phyloP scores from a whole-genome alignment of 257 asterid genomes.

The Misopates orontium region DNA sequence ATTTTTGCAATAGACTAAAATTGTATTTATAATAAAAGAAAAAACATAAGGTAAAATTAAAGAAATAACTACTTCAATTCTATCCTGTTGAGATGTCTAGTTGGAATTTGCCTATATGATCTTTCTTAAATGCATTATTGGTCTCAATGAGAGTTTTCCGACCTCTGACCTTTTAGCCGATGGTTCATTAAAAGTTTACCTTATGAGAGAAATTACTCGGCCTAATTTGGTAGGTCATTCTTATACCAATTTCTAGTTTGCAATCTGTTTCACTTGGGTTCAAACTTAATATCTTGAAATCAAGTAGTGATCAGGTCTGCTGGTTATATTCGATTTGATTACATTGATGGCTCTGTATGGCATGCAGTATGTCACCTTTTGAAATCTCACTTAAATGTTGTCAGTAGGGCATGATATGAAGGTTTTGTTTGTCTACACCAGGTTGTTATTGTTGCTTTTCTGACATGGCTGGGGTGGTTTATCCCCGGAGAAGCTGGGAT shows the following conservation, averaged over 20 bases:
- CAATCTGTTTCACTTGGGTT: no score
- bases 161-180: constrained; percentile 17
- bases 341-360: not conserved
- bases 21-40: not conserved
- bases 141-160: not conserved
- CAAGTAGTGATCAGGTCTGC: constrained; percentile 9
- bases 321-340: constrained; percentile 10
- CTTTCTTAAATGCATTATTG: not conserved
- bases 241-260: not conserved
- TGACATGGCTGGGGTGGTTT: constrained; percentile 93
- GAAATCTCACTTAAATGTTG: not conserved
- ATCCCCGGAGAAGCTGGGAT: constrained; percentile 60
- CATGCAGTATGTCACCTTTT: constrained; percentile 12
- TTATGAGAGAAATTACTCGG: not conserved
- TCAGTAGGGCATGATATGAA: constrained; percentile 1
- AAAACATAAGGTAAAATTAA: not conserved
- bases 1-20: not conserved
- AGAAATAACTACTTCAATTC: not conserved
- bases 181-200: constrained; percentile 2
- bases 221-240: not conserved
- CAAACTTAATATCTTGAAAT: constrained; percentile 6
- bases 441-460: constrained; percentile 76
- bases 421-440: constrained; percentile 32
- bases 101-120: not conserved
- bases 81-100: not conserved